Base-by-base conservation (phyloP, 768 basidiomycete genomes). In the Porphyrellus cyaneotinctus region DNA sequence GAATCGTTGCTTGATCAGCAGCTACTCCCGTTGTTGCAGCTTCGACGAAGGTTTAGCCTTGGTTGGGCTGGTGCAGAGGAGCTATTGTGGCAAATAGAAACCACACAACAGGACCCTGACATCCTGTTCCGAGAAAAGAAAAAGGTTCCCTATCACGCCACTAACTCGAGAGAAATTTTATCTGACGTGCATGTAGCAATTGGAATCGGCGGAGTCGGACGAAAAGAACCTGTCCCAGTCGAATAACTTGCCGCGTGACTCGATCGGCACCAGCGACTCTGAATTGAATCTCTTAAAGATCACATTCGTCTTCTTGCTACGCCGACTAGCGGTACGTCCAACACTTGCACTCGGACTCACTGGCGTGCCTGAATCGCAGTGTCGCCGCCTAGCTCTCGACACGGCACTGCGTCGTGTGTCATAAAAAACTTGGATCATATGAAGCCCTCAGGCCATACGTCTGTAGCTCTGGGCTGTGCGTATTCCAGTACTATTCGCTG, bases 401-500 rank as follows among this genome's bases (percentile, higher is more conserved):
- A 0, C 74, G 80, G 20, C 86, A 81, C 66, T 89, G 87, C 58
- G 74, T 85, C n/a, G 83, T 86, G n/a, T 88, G 87, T 67, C 85
- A 86, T 60, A 79, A 79, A 57, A 78, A 75, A 54, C 71, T 85
- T 28, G 59, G 72, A 11, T 72, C 70, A 36, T 80, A 77, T 52
- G 80, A 82, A 56, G 78, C 82, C 1, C 76, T 88, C 53, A 85
- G 87, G 63, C 87, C 87, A 1, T 88, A 87, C 61, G 85, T 89
- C 23, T 89, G 87, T 63, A 75, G 78, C 49, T 75, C 75, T 6
- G 77, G 78, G 48, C 74, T 89, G 6, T 89, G 87, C 66, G 71
- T 79, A 6, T 89, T 84, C 64, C 86, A 85, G 60, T 87, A 84
- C 59, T 86, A 85, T 62, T 70, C 75, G 5, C 70, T 84, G 43